A percentile compares a stretch with the other conserved stretches of the same genome.
Conservation (phyloP, 225 moss, liverwort and hornwort genomes). For the Polytrichum formosum region DNA sequence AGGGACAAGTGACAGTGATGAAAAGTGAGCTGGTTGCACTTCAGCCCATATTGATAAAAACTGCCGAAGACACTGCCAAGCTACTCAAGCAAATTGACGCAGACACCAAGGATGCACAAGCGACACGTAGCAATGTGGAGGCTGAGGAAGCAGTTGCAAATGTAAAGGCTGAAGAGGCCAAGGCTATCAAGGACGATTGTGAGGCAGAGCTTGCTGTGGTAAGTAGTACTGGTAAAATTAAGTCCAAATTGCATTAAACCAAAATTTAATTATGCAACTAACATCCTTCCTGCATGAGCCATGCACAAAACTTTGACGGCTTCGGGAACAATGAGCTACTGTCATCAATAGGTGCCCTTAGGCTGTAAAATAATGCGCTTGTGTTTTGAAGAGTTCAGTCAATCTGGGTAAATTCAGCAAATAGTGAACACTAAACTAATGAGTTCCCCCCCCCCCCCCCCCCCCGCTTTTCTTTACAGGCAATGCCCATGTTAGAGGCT, state of each 20-base stretch:
- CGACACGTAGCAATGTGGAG: slow-evolving; percentile 56
- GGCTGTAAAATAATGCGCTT: too few relatives aligned
- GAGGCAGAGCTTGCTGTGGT: slow-evolving; percentile 79
- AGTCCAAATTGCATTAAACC: too few relatives aligned
- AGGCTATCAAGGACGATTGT: slow-evolving; percentile 78
- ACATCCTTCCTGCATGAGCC: too few relatives aligned
- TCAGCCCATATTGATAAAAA: slow-evolving; percentile 59
- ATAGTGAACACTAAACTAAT: too few relatives aligned
- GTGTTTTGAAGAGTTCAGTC: too few relatives aligned
- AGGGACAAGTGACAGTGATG: slow-evolving; percentile 79
- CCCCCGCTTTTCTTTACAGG: slow-evolving; percentile 48
- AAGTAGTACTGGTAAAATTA: neutral
- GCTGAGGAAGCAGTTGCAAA: slow-evolving; percentile 66
- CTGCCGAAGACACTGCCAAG: slow-evolving; percentile 55
- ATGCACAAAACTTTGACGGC: too few relatives aligned
- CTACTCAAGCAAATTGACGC: slow-evolving; percentile 55
- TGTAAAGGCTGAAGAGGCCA: slow-evolving; percentile 70
- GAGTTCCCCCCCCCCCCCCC: too few relatives aligned
- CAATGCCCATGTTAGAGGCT: slow-evolving; percentile 78
- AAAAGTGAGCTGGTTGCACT: slow-evolving; percentile 67
- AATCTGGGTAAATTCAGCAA: too few relatives aligned
- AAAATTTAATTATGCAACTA: too few relatives aligned
- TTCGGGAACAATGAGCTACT: too few relatives aligned
- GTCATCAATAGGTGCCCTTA: too few relatives aligned
- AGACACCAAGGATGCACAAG: slow-evolving; percentile 67